These are phyloP conservation scores for Crotalaria pallida DNA, from an alignment of 306 rosid genomes.

Conservation along the genomic window DNA sequence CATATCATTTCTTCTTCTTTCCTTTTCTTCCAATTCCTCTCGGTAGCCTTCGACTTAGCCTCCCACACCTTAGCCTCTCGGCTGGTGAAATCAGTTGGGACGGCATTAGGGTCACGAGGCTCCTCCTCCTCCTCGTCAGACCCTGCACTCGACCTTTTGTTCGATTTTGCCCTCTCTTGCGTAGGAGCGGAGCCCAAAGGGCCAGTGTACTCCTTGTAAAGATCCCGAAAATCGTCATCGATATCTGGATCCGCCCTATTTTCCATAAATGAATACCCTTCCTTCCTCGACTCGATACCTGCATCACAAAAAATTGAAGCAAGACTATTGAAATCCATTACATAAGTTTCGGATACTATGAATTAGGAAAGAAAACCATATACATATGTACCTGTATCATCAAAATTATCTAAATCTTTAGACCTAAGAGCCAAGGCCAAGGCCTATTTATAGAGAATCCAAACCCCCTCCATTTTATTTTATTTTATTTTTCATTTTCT, in stretches of 20 bases:
- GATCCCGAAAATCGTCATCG: slow-evolving; percentile 85
- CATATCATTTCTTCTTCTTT: slow-evolving; percentile 98
- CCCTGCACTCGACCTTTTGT: slow-evolving; percentile 73
- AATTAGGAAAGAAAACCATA: too few relatives aligned
- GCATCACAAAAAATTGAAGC: slow-evolving; percentile 14
- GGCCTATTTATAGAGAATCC: too few relatives aligned
- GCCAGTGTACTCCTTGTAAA: slow-evolving; percentile 96
- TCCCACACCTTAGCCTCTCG: slow-evolving; percentile 99
- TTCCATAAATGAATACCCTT: slow-evolving; percentile 44
- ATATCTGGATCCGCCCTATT: slow-evolving; percentile 66
- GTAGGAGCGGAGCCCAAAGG: slow-evolving; percentile 52
- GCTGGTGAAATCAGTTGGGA: slow-evolving; percentile 96
- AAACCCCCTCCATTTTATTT: too few relatives aligned
- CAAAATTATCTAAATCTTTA: too few relatives aligned
- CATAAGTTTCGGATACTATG: neutral
- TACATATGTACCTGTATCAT: too few relatives aligned
- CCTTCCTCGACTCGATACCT: slow-evolving; percentile 21
- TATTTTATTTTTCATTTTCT: too few relatives aligned
- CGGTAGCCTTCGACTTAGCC: slow-evolving; percentile 97
- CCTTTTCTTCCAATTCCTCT: slow-evolving; percentile 98
- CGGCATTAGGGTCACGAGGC: slow-evolving; percentile 85
- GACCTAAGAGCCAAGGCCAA: too few relatives aligned
- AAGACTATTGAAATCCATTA: neutral
- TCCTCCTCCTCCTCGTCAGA: slow-evolving; percentile 87
- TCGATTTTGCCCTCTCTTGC: slow-evolving; percentile 51